Conservation (phyloP, 2,329 filamentous ascomycete species). For the Pyrenochaeta sp. region DNA sequence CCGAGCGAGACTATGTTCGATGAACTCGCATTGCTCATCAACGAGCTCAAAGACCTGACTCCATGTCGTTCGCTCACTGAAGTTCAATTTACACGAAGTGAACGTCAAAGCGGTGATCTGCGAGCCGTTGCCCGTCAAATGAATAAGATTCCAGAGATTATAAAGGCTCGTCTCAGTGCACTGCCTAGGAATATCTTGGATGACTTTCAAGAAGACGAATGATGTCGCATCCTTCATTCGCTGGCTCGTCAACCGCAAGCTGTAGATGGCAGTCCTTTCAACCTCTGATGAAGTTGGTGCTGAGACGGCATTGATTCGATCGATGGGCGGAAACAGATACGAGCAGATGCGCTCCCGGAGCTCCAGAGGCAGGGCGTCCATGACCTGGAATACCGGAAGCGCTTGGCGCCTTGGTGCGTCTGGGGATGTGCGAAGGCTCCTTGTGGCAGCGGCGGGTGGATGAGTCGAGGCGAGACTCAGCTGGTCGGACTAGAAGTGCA, state of each 20-base stretch:
- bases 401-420: background rate
- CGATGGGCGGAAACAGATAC: slow-evolving; percentile 3
- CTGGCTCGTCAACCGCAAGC: slow-evolving; percentile 1
- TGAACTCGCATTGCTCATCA: background rate
- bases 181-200: slow-evolving; percentile 1
- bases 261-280: slow-evolving; percentile 2
- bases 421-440: background rate
- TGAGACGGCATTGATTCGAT: background rate
- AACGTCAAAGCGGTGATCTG: background rate
- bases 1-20: background rate
- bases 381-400: background rate
- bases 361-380: slow-evolving; percentile 7
- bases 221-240: background rate
- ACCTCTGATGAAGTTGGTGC: background rate
- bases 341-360: slow-evolving; percentile 2
- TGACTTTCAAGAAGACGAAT: background rate
- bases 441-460: too few species aligned
- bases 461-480: too few species aligned
- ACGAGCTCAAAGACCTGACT: background rate
- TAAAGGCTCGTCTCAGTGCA: background rate
- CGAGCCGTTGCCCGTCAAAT: background rate
- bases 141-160: background rate
- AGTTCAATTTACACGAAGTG: background rate
- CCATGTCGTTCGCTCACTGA: background rate
- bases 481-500: too few species aligned